These are phyloP conservation scores for Cymbopogon citratus DNA, from an alignment of 176 grass and related monocot genomes.

Conservation along the genomic window DNA sequence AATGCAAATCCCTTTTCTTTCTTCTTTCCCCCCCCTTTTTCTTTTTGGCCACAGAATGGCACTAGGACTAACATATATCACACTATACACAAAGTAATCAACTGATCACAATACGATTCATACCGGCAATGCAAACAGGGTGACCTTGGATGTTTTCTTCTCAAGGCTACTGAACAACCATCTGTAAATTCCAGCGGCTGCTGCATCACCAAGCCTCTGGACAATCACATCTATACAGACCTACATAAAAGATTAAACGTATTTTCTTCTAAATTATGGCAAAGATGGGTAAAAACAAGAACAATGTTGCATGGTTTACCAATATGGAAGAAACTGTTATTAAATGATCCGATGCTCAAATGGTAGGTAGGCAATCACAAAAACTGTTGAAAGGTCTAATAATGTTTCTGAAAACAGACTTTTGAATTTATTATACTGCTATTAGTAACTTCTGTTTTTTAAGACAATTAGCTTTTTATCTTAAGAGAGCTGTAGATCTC, in stretches of 20 bases:
- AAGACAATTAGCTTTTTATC: background rate
- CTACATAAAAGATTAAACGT: slow-evolving; percentile 27
- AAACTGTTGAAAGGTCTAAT: background rate
- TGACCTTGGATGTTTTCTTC: slow-evolving; percentile 54
- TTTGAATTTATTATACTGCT: background rate
- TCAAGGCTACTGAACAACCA: slow-evolving; percentile 63
- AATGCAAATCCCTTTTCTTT: too few relatives aligned
- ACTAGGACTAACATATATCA: background rate
- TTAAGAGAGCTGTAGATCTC: background rate
- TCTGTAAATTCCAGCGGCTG: slow-evolving; percentile 79
- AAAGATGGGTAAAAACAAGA: background rate
- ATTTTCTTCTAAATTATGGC: background rate
- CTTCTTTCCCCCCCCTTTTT: too few relatives aligned
- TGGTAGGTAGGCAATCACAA: background rate
- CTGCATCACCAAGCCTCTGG: slow-evolving; percentile 90
- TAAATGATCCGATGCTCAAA: background rate
- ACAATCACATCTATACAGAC: slow-evolving; percentile 97
- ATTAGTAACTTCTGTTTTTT: background rate
- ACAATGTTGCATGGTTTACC: background rate
- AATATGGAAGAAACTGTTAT: background rate
- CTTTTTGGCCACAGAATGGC: too few relatives aligned
- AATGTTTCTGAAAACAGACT: background rate
- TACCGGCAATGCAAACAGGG: slow-evolving; percentile 82
- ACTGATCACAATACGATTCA: background rate
- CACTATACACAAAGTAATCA: background rate